Evolutionary conservation across 2,329 filamentous ascomycete species (phyloP), one percentile per base, ranked within the genome.

Genomic region (Penicillium sp.): DNA sequence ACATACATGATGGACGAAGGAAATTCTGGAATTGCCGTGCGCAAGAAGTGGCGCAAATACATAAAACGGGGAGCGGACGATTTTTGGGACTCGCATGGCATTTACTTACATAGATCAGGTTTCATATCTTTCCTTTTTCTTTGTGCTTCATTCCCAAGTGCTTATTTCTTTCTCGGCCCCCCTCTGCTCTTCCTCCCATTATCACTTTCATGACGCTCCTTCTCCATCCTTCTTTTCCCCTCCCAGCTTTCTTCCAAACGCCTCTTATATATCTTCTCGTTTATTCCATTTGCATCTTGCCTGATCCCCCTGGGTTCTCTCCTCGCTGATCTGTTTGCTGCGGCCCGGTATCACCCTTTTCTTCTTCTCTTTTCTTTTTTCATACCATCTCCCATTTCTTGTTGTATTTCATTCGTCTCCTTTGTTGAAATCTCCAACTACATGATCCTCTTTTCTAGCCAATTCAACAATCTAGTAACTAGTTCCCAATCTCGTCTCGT

Each of bases 1-100:
- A 71, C 66, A 70, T 71, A 71, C 65, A 71, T 72, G 67, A 72
- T 67, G 68, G 68, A 70, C 67, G 67, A 71, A 54, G 64, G 67
- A 63, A 64, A 64, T 65, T 66, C 58, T 64, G 63, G 64, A 64
- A 69, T 58, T 66, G 63, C 63, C 62, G 61, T 67, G 66, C 66
- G 56, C 70, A 64, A 69, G 60, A 60, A 62, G 64, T 63, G 68
- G 68, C 68, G 69, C 68, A 70, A 68, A 64, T 69, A 68, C 60
- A 69, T 71, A 70, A 71, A 72, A 71, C 60, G 69, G 67, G 65
- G 65, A 69, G 66, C 67, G 61, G 67, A 66, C 65, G 65, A 67
- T 66, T 67, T 70, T 66, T 72, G 66, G 66, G 66, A 69, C 62
- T 71, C 64, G 65, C 69, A 71, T 69, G 69, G 69, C 68, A 72